Evolutionary conservation across 768 basidiomycete species (phyloP).

Genomic region (Naematelia aurantialba): DNA sequence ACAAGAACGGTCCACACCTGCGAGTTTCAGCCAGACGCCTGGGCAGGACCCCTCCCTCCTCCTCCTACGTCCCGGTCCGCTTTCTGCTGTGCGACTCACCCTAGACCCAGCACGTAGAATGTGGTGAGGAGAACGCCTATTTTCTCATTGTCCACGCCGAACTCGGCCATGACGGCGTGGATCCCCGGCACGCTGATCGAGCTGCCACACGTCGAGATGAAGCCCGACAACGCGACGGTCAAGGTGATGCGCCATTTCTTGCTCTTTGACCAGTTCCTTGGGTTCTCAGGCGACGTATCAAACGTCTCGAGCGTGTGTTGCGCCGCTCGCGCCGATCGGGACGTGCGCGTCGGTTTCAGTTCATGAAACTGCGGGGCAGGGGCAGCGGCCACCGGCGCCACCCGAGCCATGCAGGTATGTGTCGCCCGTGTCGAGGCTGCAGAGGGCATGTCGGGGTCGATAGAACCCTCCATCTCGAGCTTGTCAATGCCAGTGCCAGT

Average conservation of each 20-base stretch:
- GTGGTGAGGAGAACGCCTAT: conserved; percentile 32
- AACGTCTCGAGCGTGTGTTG: conserved; percentile 20
- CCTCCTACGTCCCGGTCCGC: background rate
- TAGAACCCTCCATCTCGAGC: background rate
- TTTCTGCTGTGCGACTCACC: conserved; percentile 20
- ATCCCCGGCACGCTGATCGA: conserved; percentile 39
- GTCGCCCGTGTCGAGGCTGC: background rate
- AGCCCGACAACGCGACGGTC: conserved; percentile 36
- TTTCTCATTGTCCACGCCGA: conserved; percentile 30
- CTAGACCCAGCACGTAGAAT: conserved; percentile 43
- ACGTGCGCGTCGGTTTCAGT: conserved; percentile 9
- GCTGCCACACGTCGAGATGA: conserved; percentile 38
- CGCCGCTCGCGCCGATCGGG: conserved; percentile 19
- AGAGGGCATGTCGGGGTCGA: background rate
- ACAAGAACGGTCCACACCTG: conserved; percentile 45
- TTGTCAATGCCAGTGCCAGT: too few species aligned
- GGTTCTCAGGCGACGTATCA: conserved; percentile 28
- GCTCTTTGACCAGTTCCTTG: conserved; percentile 29
- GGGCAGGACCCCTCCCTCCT: background rate
- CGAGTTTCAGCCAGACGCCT: background rate
- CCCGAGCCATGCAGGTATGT: background rate
- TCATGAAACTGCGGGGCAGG: background rate
- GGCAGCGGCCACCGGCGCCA: background rate
- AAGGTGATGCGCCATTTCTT: conserved; percentile 30
- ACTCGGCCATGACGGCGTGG: conserved; percentile 34